Evolutionary conservation across 257 asterid genomes (phyloP), one percentile per base, ranked within the genome.

Genomic region (Nicotiana noctiflora): DNA sequence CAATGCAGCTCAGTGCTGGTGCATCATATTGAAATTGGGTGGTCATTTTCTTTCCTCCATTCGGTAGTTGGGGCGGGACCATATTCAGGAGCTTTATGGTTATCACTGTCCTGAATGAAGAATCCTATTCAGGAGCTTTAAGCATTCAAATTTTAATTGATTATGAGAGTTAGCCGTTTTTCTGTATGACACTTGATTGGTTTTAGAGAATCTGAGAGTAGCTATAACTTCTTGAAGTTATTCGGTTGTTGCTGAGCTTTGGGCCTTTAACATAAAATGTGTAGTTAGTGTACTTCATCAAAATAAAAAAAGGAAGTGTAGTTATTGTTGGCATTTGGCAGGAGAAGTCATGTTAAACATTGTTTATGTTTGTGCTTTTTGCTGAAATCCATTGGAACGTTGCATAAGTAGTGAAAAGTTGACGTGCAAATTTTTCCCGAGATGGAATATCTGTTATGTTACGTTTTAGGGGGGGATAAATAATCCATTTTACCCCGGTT

Each of bases 351-450:
- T 5, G 59, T 17, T 5, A 56, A 57, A 0, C 63, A 57, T n/a
- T 57, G 5, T 57, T n/a, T 56, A 17, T 56, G 9, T 57, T 57
- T 57, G 63, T 57, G 7, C 63, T n/a, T 57, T 57, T 57, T 57
- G 9, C 63, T 57, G 27, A 57, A 57, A 57, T n/a, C 63, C 63
- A 2, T 57, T 57, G 27, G 63, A 57, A 37, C 11, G 18, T 14
- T 37, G 76, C 31, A 21, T 29, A 37, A n/a, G 32, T 37, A 70
- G 31, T 32, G 15, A 60, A 60, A 60, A 60, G 51, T 37, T 67
- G 31, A 19, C 3, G 10, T 40, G 32, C 32, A 40, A 40, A 11
- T 19, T 40, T 89, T 95, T 12, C 23, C 77, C 32, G 2, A 68
- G 34, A 19, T 6, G 44, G 44, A 37, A 37, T 46, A 46, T 23